Evolutionary conservation across 768 basidiomycete species (phyloP), one percentile per base, ranked within the genome.

Genomic region (Trametes gibbosa): DNA sequence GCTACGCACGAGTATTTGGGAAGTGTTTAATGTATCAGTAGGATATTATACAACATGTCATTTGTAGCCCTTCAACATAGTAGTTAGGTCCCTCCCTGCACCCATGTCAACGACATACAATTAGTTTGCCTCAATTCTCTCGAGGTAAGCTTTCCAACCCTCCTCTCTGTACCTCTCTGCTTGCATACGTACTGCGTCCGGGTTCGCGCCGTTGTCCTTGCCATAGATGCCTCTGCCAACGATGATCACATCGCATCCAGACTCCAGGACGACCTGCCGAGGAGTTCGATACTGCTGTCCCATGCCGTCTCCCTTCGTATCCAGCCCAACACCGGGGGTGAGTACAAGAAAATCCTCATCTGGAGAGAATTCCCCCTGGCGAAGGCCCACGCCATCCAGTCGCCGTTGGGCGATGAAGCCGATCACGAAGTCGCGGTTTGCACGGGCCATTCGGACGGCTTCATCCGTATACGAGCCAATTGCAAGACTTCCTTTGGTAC

Each of bases 231-330:
- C 97, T 59, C 97, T 79, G 27, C 97, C 97, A 46, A 99, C 97
- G 59, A 99, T 98, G 69, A 98, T 98, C 21, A 98, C 82, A 75
- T 99, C 97, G 71, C 92, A 92, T 27, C 94, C 95, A 45, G 82
- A 83, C 45, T 89, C 84, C 17, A 83, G 69, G 27, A 99, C 77
- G 24, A 95, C 95, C 70, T 95, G 81, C 32, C 81, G 74, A 1
- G 97, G 97, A 3, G 95, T 94, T 56, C 92, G 79, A 72, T 98
- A 98, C 72, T 97, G 94, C 73, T 98, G 96, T 17, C 95, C 97
- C 87, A 95, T 88, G 10, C 76, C 75, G 71, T 98, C 97, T 8
- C 66, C 73, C 61, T 62, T 67, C 17, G 55, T 69, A 62, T 91
- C 91, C 46, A 98, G 77, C 14, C 89, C 91, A 23, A 99, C 93